Base-by-base conservation (phyloP, 2,329 filamentous ascomycete species). In the Ceratocystis eucalypticola region DNA sequence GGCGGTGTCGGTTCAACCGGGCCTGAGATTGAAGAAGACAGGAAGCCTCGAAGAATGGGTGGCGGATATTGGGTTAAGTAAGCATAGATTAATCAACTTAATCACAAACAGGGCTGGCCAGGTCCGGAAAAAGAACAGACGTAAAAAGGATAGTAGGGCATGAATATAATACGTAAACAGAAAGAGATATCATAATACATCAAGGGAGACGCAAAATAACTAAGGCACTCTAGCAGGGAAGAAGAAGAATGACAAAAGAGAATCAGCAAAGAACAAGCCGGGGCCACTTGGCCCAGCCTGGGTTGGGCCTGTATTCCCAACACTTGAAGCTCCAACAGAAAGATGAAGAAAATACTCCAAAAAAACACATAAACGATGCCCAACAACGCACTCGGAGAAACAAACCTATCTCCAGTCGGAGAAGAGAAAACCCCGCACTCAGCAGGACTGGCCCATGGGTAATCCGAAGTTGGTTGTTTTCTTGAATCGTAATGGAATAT, bases 401-500 rank as follows among this genome's bases (percentile, higher is more conserved):
- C 37, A 41, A 41, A 41, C 12, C 37, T 41, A 41, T 3, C 37
- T 41, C 10, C 22, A 53, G n/a, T 5, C 15, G 48, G 48, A 53
- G n/a, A 53, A 12, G n/a, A 12, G n/a, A n/a, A 12, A 50, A 22
- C 8, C 15, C 20, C 46, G 12, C 30, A 64, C 50, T 53, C 41
- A 50, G 30, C 46, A 64, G 41, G 25, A 62, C 25, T 61, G 53
- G 1, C 67, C 67, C 67, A 68, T 68, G 20, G 67, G 67, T 28
- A 68, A 57, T 44, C 79, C 79, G 71, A 80, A 80, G 69, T 80
- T 81, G 68, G 73, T 76, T 20, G 76, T 79, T 30, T 71, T 75
- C 70, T 74, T 79, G 50, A 81, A 72, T 70, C 76, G 79, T 37
- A 81, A 73, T 1, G 79, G 77, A 33, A 81, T 74, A 28, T 80